Evolutionary conservation across 2,329 filamentous ascomycete genomes (phyloP).

Genomic region (Diplodia scrobiculata): DNA sequence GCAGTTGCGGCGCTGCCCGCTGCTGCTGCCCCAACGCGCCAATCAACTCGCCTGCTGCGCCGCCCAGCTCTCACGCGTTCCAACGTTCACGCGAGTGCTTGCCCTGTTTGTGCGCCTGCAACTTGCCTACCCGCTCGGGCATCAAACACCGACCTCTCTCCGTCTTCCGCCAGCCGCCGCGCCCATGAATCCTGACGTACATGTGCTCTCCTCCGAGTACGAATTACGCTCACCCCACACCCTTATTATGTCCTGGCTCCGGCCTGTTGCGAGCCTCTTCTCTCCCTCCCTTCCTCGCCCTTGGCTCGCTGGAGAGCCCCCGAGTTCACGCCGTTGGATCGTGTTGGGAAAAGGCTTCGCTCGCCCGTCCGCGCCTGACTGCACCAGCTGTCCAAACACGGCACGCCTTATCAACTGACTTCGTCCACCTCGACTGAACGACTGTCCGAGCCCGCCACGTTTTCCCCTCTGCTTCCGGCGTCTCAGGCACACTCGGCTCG

Average conservation of each 20-base stretch:
- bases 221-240: not conserved
- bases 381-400: not conserved
- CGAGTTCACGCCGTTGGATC: not conserved
- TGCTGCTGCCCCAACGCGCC: not conserved
- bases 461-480: not conserved
- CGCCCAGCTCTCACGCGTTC: constrained; percentile 4
- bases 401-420: not conserved
- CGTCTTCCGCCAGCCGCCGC: constrained; percentile 1
- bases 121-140: not conserved
- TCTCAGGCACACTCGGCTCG: not conserved
- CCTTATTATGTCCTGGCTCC: constrained; percentile 11
- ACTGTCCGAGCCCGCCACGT: not conserved
- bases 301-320: not conserved
- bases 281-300: not conserved
- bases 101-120: constrained; percentile 2
- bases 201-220: not conserved
- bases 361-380: not conserved
- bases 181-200: constrained; percentile 2
- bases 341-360: not conserved
- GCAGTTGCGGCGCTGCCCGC: not conserved
- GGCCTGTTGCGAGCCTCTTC: not conserved
- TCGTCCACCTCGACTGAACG: not conserved
- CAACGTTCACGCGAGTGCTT: constrained; percentile 20
- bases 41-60: not conserved
- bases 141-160: not conserved